Percentiles rank a stretch among this genome's conserved stretches.
Evolutionary conservation across 768 basidiomycete species (phyloP).

Genomic region (Boletus rubroflammeus): DNA sequence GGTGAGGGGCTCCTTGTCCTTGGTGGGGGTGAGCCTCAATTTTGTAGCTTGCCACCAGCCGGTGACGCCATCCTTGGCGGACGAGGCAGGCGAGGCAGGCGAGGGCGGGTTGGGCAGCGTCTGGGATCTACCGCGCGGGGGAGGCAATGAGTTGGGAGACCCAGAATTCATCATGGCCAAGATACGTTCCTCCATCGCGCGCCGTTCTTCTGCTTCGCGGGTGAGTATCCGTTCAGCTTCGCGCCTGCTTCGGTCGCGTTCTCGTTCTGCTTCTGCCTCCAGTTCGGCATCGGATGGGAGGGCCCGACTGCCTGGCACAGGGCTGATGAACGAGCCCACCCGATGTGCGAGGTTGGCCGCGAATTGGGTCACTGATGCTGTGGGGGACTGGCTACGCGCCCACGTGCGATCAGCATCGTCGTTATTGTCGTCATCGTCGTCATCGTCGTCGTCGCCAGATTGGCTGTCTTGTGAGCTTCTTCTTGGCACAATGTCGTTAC

Average conservation of each 20-base stretch:
- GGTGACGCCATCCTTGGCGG: slow-evolving; percentile 53
- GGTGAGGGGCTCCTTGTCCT: slow-evolving; percentile 69
- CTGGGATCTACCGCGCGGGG: slow-evolving; percentile 60
- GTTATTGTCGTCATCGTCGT: slow-evolving; percentile 36
- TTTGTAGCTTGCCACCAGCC: slow-evolving; percentile 78
- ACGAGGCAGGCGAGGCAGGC: slow-evolving; percentile 55
- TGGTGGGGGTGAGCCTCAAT: slow-evolving; percentile 73
- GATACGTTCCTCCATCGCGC: slow-evolving; percentile 68
- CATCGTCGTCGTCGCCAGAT: slow-evolving; percentile 41
- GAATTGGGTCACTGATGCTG: slow-evolving; percentile 69
- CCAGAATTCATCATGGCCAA: slow-evolving; percentile 62
- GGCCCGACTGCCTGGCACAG: slow-evolving; percentile 41
- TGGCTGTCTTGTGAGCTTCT: slow-evolving; percentile 51
- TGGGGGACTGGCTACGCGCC: slow-evolving; percentile 44
- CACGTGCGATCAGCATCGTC: slow-evolving; percentile 24
- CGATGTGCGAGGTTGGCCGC: slow-evolving; percentile 73
- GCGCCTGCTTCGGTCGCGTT: slow-evolving; percentile 68
- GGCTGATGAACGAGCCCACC: slow-evolving; percentile 63
- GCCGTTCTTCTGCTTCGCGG: slow-evolving; percentile 65
- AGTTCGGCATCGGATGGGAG: slow-evolving; percentile 72
- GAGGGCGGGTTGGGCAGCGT: slow-evolving; percentile 56
- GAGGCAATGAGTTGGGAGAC: slow-evolving; percentile 43
- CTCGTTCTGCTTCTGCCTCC: slow-evolving; percentile 75
- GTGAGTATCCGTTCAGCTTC: slow-evolving; percentile 78
- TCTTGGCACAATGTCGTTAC: slow-evolving; percentile 53